Base-by-base conservation (phyloP, 305 asterid species). In the Rubia occidens region DNA sequence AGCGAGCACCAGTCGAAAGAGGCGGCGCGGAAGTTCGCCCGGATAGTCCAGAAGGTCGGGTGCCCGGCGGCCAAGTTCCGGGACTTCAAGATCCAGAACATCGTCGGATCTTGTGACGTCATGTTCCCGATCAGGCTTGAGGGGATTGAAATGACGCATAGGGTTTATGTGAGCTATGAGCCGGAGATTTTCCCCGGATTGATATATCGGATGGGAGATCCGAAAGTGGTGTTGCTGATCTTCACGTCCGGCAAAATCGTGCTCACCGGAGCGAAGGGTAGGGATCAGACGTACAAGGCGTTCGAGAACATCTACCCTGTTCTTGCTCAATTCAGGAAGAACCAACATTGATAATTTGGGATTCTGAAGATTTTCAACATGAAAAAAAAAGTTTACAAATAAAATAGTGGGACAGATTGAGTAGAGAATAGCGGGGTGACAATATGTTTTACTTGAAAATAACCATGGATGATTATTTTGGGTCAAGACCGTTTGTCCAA, bases 1-100 rank as follows among this genome's bases (percentile, higher is more conserved):
- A 79, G 78, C 68, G 78, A 76, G 67, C 59, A 76, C 11, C 76
- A 62, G 18, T 76, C 80, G n/a, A 79, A 67, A 53, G 60, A 69
- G 6, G 83, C 83, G 7, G 83, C 80, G 1, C 67, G 80, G 78
- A 79, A 79, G 81, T 80, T 74, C 45, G 84, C 84, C 9, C 58
- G 84, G 9, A 77, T 80, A 15, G 71, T 80, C 60, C 84, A 80
- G 54, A 80, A 80, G 75, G 77, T 80, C 18, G 81, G 81, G 11
- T 71, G 67, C 35, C 64, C 72, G 3, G 3, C 11, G 54, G 84
- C 81, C 37, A 80, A 74, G 66, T 80, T 77, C 53, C 77, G 54
- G 84, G 84, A 80, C 72, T 80, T 80, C 76, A 80, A 77, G 82
- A 66, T 80, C 62, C 84, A 80, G 58, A 80, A 80, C 21, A 80